A percentile compares a stretch with the other conserved stretches of the same genome.
These are phyloP conservation scores for Trypethelium eluteriae DNA, from an alignment of 495 filamentous ascomycete species.

Conservation along the genomic window DNA sequence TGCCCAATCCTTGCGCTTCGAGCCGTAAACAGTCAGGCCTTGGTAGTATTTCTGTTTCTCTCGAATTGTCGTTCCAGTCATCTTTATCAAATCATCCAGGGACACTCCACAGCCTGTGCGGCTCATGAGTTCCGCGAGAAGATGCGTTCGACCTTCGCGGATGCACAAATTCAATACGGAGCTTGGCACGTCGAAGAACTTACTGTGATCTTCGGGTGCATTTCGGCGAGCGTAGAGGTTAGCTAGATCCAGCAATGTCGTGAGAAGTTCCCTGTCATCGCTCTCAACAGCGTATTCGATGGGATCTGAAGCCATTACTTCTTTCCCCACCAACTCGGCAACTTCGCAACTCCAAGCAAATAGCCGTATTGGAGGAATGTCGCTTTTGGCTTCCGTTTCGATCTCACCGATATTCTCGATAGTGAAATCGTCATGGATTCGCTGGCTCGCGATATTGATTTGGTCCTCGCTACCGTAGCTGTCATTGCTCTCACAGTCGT, in stretches of 20 bases:
- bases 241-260: conserved; percentile 40
- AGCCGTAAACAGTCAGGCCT: conserved; percentile 62
- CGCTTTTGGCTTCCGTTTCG: conserved; percentile 54
- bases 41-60: conserved; percentile 62
- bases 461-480: conserved; percentile 38
- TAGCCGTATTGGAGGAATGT: conserved; percentile 43
- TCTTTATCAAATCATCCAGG: conserved; percentile 52
- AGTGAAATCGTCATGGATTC: conserved; percentile 57
- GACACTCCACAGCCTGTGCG: conserved; percentile 56
- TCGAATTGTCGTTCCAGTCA: conserved; percentile 49
- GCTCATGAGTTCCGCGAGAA: conserved; percentile 46
- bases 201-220: background rate
- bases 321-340: conserved; percentile 33
- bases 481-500: conserved; percentile 31
- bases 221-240: background rate
- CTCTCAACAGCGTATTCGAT: conserved; percentile 37
- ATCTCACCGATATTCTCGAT: conserved; percentile 62
- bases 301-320: conserved; percentile 17
- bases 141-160: conserved; percentile 33
- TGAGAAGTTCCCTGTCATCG: conserved; percentile 38
- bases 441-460: conserved; percentile 38
- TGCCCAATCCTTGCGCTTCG: conserved; percentile 60
- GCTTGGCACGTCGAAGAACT: background rate
- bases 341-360: conserved; percentile 34
- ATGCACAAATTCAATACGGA: background rate